A percentile compares a stretch with the other conserved stretches of the same genome.
Conservation (phyloP, 1,284 basidiomycete species). For the Ceratobasidium sp. region DNA sequence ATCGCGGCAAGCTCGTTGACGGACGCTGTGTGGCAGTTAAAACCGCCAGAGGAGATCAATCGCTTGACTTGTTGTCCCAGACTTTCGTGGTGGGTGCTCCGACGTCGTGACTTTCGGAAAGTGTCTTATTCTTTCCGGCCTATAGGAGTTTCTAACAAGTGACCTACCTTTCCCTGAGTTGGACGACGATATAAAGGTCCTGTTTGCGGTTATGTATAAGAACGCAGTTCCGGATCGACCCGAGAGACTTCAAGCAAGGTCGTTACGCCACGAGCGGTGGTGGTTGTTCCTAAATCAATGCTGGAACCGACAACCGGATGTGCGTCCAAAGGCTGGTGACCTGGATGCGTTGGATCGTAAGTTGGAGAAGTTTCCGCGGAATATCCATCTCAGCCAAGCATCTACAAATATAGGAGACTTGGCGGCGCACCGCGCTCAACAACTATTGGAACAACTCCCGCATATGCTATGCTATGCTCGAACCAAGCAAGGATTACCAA, state of each 20-base stretch:
- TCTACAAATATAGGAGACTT: too few relatives aligned
- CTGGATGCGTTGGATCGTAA: not conserved
- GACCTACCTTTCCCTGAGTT: not conserved
- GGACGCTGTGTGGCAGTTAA: not conserved
- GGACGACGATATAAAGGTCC: not conserved
- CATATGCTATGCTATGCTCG: not conserved
- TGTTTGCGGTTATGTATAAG: not conserved
- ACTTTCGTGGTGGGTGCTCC: not conserved
- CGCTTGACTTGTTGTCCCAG: too few relatives aligned
- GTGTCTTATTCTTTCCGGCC: too few relatives aligned
- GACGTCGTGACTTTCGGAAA: not conserved
- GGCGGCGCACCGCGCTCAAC: not conserved
- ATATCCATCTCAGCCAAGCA: too few relatives aligned
- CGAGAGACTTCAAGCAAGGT: not conserved
- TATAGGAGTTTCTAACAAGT: not conserved
- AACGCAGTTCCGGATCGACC: not conserved
- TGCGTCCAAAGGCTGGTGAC: not conserved
- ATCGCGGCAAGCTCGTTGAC: not conserved
- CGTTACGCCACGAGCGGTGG: not conserved
- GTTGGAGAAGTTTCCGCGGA: too few relatives aligned
- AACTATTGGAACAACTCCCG: not conserved
- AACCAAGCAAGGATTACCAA: not conserved
- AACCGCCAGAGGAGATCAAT: not conserved
- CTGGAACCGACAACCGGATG: not conserved
- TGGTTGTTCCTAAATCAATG: not conserved